Conservation (phyloP, 2,329 filamentous ascomycete genomes). For the Myriosclerotinia duriaeana region DNA sequence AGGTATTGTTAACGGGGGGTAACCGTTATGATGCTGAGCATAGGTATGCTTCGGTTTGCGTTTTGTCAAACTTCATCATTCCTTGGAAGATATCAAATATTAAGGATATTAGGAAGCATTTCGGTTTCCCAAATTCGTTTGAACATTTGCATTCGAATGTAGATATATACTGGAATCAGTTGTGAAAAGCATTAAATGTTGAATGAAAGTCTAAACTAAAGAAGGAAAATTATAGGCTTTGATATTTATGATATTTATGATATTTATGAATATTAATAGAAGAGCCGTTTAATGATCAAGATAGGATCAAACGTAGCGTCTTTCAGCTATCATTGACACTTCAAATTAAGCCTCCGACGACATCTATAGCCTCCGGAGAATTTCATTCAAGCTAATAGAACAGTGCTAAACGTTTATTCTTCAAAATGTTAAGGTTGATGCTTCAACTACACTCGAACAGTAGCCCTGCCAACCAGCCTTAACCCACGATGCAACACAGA, state of each 20-base stretch:
- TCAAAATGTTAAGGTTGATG: not conserved
- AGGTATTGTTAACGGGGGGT: not conserved
- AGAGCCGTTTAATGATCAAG: conserved; percentile 4
- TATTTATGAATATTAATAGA: not conserved
- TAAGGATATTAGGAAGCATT: not conserved
- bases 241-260: not conserved
- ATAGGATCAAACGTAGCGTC: not conserved
- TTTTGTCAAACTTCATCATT: not conserved
- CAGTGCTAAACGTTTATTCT: not conserved
- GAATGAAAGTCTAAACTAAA: not conserved
- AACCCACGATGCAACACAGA: conserved; percentile 22
- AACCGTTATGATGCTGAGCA: not conserved
- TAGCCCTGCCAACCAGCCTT: conserved; percentile 22
- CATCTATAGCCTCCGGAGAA: conserved; percentile 15
- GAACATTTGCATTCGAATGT: not conserved
- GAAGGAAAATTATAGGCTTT: not conserved
- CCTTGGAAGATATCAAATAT: not conserved
- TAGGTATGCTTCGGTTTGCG: not conserved
- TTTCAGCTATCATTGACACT: conserved; percentile 10
- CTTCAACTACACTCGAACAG: not conserved
- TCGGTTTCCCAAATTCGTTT: not conserved
- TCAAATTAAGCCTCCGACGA: conserved; percentile 19
- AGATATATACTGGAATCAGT: not conserved
- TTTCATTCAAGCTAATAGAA: not conserved
- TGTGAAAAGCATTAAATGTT: not conserved